A percentile compares a stretch with the other conserved stretches of the same genome.
Conservation (phyloP, 495 filamentous ascomycete genomes). For the Diplogelasinospora grovesii region DNA sequence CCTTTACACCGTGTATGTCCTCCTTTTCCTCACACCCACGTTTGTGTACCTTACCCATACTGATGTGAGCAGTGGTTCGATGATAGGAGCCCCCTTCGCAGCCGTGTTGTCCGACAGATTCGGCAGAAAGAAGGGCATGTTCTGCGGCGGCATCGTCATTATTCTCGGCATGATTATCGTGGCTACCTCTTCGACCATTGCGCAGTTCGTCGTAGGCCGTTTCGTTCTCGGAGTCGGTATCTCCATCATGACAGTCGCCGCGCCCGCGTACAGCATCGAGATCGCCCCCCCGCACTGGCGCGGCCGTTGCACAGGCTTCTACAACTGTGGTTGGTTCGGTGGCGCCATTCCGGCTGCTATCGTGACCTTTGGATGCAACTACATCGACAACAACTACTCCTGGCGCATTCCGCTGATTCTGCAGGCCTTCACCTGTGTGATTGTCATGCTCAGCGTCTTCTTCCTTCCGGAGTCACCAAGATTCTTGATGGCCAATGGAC, state of each 20-base stretch:
- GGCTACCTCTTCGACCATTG: constrained; percentile 25
- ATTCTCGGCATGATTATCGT: constrained; percentile 44
- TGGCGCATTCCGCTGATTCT: constrained; percentile 44
- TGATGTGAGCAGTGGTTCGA: constrained; percentile 40
- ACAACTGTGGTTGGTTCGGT: constrained; percentile 48
- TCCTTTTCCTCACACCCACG: background rate
- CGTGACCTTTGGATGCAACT: constrained; percentile 37
- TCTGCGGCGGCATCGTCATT: constrained; percentile 45
- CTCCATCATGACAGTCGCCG: constrained; percentile 43
- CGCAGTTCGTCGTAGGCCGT: constrained; percentile 43
- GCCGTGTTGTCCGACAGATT: constrained; percentile 38
- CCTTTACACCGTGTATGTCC: constrained; percentile 41
- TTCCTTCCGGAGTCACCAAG: constrained; percentile 61
- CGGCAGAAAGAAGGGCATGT: constrained; percentile 40
- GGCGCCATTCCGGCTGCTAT: constrained; percentile 44
- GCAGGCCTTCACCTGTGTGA: constrained; percentile 36
- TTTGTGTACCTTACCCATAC: background rate
- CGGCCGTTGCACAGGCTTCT: constrained; percentile 41
- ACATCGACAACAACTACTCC: constrained; percentile 33
- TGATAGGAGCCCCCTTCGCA: constrained; percentile 39
- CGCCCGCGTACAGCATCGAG: constrained; percentile 42
- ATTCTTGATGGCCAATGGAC: constrained; percentile 52
- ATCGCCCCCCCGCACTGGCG: constrained; percentile 45
- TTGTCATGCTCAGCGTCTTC: constrained; percentile 47
- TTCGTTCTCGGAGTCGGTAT: constrained; percentile 48